phyloP scores from a whole-genome alignment of 768 basidiomycete species.

The Daedaleopsis sinensis region DNA sequence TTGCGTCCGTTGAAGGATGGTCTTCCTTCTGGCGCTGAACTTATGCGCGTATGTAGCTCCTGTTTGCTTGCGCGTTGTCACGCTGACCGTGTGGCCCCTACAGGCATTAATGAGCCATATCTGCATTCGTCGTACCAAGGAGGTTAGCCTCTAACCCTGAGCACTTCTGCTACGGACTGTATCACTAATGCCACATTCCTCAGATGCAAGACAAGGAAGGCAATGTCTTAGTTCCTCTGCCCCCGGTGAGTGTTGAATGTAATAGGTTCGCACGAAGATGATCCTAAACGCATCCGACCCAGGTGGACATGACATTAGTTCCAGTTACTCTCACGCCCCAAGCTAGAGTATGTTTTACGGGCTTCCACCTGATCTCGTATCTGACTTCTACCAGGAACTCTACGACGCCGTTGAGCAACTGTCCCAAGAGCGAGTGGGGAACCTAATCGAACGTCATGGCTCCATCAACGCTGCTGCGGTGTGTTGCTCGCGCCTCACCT shows the following conservation, averaged over 20 bases:
- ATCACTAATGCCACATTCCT: not conserved
- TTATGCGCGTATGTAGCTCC: conserved; percentile 57
- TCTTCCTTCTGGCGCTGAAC: conserved; percentile 64
- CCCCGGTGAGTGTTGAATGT: conserved; percentile 48
- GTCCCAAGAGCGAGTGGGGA: conserved; percentile 65
- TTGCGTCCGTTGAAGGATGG: conserved; percentile 78
- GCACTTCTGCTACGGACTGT: not conserved
- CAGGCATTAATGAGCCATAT: conserved; percentile 78
- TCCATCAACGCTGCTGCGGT: conserved; percentile 44
- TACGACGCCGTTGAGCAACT: conserved; percentile 71
- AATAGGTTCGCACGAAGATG: not conserved
- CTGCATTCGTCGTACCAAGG: conserved; percentile 84
- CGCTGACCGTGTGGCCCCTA: conserved; percentile 2
- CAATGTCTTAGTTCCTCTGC: conserved; percentile 72
- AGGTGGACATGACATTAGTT: conserved; percentile 81
- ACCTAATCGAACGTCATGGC: conserved; percentile 45
- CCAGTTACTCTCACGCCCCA: conserved; percentile 66
- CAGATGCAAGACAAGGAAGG: conserved; percentile 87
- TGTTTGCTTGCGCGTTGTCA: not conserved
- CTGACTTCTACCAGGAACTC: conserved; percentile 43
- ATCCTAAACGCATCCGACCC: not conserved
- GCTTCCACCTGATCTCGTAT: not conserved
- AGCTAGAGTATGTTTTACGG: conserved; percentile 57
- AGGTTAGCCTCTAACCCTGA: conserved; percentile 41
- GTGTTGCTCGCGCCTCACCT: conserved; percentile 2